Base-by-base conservation (phyloP, 2,329 filamentous ascomycete species). In the Aspergillus texensis region DNA sequence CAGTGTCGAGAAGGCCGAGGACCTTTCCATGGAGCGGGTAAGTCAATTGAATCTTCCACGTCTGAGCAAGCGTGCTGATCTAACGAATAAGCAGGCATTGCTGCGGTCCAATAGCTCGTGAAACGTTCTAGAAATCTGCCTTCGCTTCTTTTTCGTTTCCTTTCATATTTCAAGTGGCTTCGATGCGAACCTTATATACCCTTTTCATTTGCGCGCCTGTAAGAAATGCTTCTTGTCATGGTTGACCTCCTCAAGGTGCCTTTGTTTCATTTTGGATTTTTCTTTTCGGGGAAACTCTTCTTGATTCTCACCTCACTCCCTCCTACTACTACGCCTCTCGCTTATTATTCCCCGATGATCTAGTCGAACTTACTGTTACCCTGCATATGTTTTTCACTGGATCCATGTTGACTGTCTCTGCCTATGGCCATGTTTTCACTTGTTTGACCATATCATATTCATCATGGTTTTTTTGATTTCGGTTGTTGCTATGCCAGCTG, bases 1-100 rank as follows among this genome's bases (percentile, higher is more conserved):
- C 30, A 82, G 84, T 34, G 79, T 90, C 58, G 79, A 89, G 58
- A 86, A 85, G 62, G 84, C 84, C 69, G 81, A 86, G 72, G 84
- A 85, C 53, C 88, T 92, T 81, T 86, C 82, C 73, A 78, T 87
- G 68, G 81, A 85, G 72, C 80, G 84, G 77, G 84, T 86, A 77
- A 78, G 83, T 72, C 66, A 30, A 60, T 21, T 9, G 39, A 12
- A 48, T 60, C 43, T 58, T 24, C 48, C 26, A 46, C 19, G 58
- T 50, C 41, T 55, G 55, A 62, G 69, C 46, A 78, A 11, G 28
- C 2, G 19, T 54, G 43, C 66, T 70, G 57, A 70, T 54, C 26
- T 24, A 6, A 24, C 10, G 16, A 39, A 16, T 61, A 11, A 26
- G 24, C 55, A 70, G 68, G 76, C 82, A 65, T 70, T 83, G 63